Conservation (phyloP, 176 grass and related monocot species). For the Oryza meyeriana region DNA sequence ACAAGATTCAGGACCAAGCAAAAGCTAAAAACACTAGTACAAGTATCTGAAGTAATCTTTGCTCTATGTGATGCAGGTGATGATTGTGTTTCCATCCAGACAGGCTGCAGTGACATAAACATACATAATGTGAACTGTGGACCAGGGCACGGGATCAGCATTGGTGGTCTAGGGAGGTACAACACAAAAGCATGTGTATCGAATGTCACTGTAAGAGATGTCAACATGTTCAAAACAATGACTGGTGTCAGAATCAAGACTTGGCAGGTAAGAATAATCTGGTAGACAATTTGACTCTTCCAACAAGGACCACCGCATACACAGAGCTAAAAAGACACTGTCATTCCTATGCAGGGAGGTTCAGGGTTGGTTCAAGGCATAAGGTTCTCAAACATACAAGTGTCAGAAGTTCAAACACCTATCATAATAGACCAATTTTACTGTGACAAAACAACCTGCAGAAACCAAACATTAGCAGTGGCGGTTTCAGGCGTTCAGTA, state of each 20-base stretch:
- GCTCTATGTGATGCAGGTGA: slow-evolving; percentile 52
- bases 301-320: not conserved
- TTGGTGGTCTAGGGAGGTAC: slow-evolving; percentile 83
- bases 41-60: not conserved
- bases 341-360: slow-evolving; percentile 49
- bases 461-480: slow-evolving; percentile 65
- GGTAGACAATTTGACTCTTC: not conserved
- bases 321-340: not conserved
- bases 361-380: slow-evolving; percentile 67
- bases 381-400: slow-evolving; percentile 77
- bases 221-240: slow-evolving; percentile 88
- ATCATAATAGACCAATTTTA: slow-evolving; percentile 93
- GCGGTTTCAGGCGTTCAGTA: slow-evolving; percentile 61
- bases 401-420: slow-evolving; percentile 83
- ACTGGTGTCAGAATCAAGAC: slow-evolving; percentile 97
- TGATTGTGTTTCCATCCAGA: slow-evolving; percentile 94
- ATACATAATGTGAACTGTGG: slow-evolving; percentile 91
- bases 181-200: slow-evolving; percentile 94
- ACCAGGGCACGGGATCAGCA: slow-evolving; percentile 95
- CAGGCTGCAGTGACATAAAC: slow-evolving; percentile 75
- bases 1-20: not conserved
- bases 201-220: slow-evolving; percentile 85
- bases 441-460: slow-evolving; percentile 57
- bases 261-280: slow-evolving; percentile 66
- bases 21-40: not conserved